Evolutionary conservation across 2,329 filamentous ascomycete genomes (phyloP), one percentile per base, ranked within the genome.

Genomic region (Fusarium sp.): DNA sequence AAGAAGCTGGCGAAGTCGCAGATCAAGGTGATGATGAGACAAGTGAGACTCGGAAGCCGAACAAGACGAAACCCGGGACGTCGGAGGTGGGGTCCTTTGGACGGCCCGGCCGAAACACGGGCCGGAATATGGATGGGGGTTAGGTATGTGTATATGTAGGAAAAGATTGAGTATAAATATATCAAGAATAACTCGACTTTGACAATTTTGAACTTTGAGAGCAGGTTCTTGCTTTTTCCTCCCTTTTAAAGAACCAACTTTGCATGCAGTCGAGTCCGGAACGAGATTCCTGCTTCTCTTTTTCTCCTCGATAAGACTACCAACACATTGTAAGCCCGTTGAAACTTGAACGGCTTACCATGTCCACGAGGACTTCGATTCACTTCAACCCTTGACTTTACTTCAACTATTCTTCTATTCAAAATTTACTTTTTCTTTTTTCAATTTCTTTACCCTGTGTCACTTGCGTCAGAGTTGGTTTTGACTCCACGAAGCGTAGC

Each of bases 221-320:
- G 53, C 43, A 66, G 69, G 60, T 56, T 65, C 69, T 62, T 51
- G 40, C 22, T n/a, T 25, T 40, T 49, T 54, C n/a, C 29, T 41
- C 22, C 52, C 16, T 56, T 56, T 44, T 25, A 41, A 44, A 48
- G 65, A 63, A 54, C 57, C 58, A 61, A 32, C 57, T 61, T 53
- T 54, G 59, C 71, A 73, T 51, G 59, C 71, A 74, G 69, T 69
- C 20, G 69, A 72, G 66, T 65, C 62, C 52, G 44, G 40, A 27
- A 54, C 58, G 20, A 59, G 71, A 71, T 27, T 61, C 46, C 67
- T 73, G 57, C 45, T 48, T 45, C 51, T n/a, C n/a, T 30, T 30
- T 58, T 30, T 47, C 38, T 60, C 48, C 51, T 59, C 24, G 46
- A 54, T 46, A 61, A 49, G 30, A 43, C 45, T 48, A 61, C 45